Percentiles rank a stretch among this genome's conserved stretches.
Evolutionary conservation across 805 yeast genomes (phyloP).

Genomic region (Suhomyces sp.): DNA sequence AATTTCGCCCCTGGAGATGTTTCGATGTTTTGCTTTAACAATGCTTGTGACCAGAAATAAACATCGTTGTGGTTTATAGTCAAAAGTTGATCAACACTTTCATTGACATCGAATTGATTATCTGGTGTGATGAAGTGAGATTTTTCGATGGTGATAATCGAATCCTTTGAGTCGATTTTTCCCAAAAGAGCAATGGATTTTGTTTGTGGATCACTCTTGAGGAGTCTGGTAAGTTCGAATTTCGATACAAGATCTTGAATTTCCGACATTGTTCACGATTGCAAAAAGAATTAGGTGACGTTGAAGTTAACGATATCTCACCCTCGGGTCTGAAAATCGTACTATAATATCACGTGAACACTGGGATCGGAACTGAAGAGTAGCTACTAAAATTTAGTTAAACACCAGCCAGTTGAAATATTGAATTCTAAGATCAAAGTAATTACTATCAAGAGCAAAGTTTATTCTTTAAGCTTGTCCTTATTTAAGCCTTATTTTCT

Average conservation of each 20-base stretch:
- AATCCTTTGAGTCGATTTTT: conserved; percentile 53
- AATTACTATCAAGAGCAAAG: no score
- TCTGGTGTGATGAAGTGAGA: conserved; percentile 51
- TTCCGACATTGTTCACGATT: no score
- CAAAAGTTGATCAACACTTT: conserved; percentile 20
- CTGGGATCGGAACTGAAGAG: no score
- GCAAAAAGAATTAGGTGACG: no score
- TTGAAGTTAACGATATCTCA: no score
- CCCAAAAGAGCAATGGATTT: conserved; percentile 74
- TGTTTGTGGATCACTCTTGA: conserved; percentile 61
- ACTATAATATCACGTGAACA: no score
- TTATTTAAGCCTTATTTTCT: no score
- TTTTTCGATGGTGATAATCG: conserved; percentile 74
- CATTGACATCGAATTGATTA: conserved; percentile 9
- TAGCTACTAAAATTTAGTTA: no score
- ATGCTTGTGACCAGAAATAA: conserved; percentile 75
- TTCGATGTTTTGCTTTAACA: conserved; percentile 47
- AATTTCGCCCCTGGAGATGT: conserved; percentile 62
- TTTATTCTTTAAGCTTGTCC: no score
- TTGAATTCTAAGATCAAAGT: no score
- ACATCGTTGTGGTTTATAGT: conserved; percentile 73
- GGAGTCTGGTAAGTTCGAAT: conserved; percentile 48
- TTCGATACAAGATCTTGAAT: conserved; percentile 27
- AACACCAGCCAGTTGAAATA: no score
- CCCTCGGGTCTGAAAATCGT: no score